Conservation (phyloP, 257 asterid species). For the Leonotis leonurus region DNA sequence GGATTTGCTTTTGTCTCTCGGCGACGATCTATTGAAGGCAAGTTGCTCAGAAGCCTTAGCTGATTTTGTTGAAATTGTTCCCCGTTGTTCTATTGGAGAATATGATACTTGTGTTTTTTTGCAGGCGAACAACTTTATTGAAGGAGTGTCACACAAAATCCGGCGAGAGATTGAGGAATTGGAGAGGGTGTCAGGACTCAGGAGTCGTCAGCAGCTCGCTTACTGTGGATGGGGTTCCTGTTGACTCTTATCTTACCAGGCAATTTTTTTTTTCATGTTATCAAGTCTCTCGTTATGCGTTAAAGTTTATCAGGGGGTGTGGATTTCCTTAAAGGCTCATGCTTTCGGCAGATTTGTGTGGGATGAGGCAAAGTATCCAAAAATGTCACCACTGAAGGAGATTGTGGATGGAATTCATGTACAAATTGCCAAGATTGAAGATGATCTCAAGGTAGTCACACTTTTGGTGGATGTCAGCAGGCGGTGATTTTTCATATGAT, state of each 20-base stretch:
- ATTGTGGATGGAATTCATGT: constrained; percentile 72
- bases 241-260: constrained; percentile 91
- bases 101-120: background rate
- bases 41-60: background rate
- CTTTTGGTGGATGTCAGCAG: background rate
- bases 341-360: constrained; percentile 47
- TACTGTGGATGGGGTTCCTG: constrained; percentile 95
- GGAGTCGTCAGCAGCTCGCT: constrained; percentile 78
- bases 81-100: background rate
- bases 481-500: background rate
- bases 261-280: constrained; percentile 6
- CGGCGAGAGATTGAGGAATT: constrained; percentile 87
- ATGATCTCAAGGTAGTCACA: constrained; percentile 69
- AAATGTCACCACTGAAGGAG: constrained; percentile 80
- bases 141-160: constrained; percentile 83
- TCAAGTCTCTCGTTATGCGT: background rate
- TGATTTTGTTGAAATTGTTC: background rate
- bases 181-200: constrained; percentile 80
- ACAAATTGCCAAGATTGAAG: constrained; percentile 73
- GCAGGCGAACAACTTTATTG: constrained; percentile 88
- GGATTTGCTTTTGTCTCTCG: constrained; percentile 74
- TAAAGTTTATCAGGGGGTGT: background rate
- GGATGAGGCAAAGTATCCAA: constrained; percentile 88
- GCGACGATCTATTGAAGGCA: constrained; percentile 83
- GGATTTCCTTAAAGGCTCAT: constrained; percentile 2